phyloP scores from a whole-genome alignment of 345 rosid species.

The Hypericum androsaemum region DNA sequence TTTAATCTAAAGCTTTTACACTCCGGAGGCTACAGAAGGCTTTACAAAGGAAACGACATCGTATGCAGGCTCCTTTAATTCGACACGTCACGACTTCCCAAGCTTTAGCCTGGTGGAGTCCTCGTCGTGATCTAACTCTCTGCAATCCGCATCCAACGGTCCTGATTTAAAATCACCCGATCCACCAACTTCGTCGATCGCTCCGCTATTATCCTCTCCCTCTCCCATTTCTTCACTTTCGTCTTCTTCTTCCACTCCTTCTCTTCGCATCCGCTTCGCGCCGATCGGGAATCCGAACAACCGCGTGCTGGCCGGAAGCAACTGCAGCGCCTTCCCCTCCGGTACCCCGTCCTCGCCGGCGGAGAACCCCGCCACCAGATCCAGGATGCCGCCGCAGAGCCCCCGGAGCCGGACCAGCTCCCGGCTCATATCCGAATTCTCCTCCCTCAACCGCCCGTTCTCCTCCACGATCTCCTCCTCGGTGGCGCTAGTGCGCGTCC shows the following conservation, averaged over 20 bases:
- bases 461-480: constrained; percentile 67
- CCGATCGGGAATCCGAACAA: constrained; percentile 86
- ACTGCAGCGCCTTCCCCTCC: constrained; percentile 39
- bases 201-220: constrained; percentile 2
- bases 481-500: constrained; percentile 60
- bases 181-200: constrained; percentile 18
- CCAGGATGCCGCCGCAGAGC: constrained; percentile 47
- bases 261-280: constrained; percentile 50
- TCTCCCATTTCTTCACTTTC: not conserved
- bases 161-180: constrained; percentile 38
- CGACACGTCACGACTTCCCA: constrained; percentile 25
- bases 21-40: no score
- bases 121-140: constrained; percentile 18
- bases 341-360: constrained; percentile 32
- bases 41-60: no score
- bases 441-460: constrained; percentile 68
- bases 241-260: constrained; percentile 27
- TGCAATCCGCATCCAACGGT: no score
- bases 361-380: constrained; percentile 52
- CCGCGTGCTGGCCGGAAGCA: constrained; percentile 43
- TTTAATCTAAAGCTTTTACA: no score
- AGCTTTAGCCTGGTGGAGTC: constrained; percentile 58
- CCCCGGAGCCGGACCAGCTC: constrained; percentile 61
- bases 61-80: no score
- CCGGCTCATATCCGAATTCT: constrained; percentile 51